These are phyloP conservation scores for Ogataea allantospora DNA, from an alignment of 805 yeast genomes.

Conservation along the genomic window DNA sequence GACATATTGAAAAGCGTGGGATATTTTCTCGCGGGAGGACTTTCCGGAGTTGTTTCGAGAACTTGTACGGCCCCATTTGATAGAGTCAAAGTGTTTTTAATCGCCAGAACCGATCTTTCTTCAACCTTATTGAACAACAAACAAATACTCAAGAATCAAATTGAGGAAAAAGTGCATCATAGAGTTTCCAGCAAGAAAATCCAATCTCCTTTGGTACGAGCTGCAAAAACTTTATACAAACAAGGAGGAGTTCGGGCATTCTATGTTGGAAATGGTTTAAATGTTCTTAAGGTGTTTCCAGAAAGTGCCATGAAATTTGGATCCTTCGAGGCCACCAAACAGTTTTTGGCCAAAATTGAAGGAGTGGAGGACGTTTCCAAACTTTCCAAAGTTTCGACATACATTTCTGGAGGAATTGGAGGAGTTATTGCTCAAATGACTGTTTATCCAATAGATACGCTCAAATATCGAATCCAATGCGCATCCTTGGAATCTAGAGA, in stretches of 20 bases:
- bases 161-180: slow-evolving; percentile 40
- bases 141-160: slow-evolving; percentile 34
- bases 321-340: slow-evolving; percentile 99
- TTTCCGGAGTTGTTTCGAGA: slow-evolving; percentile 93
- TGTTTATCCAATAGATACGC: slow-evolving; percentile 93
- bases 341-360: slow-evolving; percentile 96
- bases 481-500: slow-evolving; percentile 67
- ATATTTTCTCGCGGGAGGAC: slow-evolving; percentile 90
- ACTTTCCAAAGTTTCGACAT: slow-evolving; percentile 68
- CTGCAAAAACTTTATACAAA: slow-evolving; percentile 74
- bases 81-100: slow-evolving; percentile 87
- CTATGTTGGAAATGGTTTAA: slow-evolving; percentile 91
- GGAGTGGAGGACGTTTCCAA: slow-evolving; percentile 98
- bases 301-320: slow-evolving; percentile 93
- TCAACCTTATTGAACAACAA: slow-evolving; percentile 66
- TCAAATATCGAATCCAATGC: slow-evolving; percentile 91
- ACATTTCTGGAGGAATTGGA: slow-evolving; percentile 92
- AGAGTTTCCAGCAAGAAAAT: slow-evolving; percentile 45
- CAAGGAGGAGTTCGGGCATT: slow-evolving; percentile 88
- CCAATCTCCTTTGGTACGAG: slow-evolving; percentile 74
- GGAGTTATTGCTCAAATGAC: slow-evolving; percentile 92
- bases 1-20: slow-evolving; percentile 84
- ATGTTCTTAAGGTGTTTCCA: slow-evolving; percentile 88
- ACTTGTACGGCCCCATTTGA: slow-evolving; percentile 98
- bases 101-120: slow-evolving; percentile 82